These are phyloP conservation scores for Sindora glabra DNA, from an alignment of 306 rosid species.

Conservation along the genomic window DNA sequence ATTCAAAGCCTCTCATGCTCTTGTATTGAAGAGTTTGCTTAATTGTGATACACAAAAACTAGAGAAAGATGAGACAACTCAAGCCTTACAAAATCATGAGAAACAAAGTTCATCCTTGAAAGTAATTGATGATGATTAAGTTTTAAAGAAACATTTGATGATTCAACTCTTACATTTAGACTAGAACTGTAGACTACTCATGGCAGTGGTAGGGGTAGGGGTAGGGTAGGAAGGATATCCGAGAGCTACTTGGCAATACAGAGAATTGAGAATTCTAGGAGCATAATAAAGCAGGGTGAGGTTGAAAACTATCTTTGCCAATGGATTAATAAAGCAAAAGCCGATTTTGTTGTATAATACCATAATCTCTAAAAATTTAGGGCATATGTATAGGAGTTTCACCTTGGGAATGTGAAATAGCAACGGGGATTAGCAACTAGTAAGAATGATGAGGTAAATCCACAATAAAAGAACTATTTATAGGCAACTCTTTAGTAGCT, in stretches of 20 bases:
- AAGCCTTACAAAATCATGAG: constrained; percentile 41
- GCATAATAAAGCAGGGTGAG: constrained; percentile 34
- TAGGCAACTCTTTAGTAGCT: constrained; percentile 32
- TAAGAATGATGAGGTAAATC: constrained; percentile 26
- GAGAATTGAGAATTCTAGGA: constrained; percentile 41
- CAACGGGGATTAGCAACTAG: constrained; percentile 53
- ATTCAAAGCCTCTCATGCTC: constrained; percentile 34
- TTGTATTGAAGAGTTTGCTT: constrained; percentile 35
- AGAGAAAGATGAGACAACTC: constrained; percentile 31
- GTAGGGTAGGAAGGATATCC: constrained; percentile 57
- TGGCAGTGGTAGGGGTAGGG: constrained; percentile 34
- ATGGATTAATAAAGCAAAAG: constrained; percentile 48
- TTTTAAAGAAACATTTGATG: constrained; percentile 40
- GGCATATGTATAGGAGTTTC: constrained; percentile 40
- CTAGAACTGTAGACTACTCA: constrained; percentile 23
- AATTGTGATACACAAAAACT: constrained; percentile 39
- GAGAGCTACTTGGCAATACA: constrained; percentile 33
- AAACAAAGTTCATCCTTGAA: constrained; percentile 37
- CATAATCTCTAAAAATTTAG: constrained; percentile 30
- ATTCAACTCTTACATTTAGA: constrained; percentile 29
- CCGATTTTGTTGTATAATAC: constrained; percentile 37
- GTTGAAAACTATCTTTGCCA: constrained; percentile 30
- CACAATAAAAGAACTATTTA: constrained; percentile 22
- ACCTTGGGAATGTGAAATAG: constrained; percentile 37
- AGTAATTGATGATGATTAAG: constrained; percentile 43